Evolutionary conservation across 148 eudicot species (phyloP), one percentile per base, ranked within the genome.

Genomic region (Cornus suecica): DNA sequence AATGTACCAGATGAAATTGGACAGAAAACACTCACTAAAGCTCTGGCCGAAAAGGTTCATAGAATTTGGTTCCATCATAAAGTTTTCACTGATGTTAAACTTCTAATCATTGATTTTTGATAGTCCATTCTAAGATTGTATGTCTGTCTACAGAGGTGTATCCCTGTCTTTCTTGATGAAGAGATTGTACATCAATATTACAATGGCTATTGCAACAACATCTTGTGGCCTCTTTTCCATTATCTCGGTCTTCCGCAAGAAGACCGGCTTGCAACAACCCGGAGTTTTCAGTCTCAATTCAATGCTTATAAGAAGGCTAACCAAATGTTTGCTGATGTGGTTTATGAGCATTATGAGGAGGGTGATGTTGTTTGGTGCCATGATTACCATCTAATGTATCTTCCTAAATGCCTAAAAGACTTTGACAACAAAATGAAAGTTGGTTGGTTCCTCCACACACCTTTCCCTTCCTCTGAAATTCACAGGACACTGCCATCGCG

Each of bases 351-450:
- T 78, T 92, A 92, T 68, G 68, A 85, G 66, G 94, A 90, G 18
- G 97, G 97, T 66, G 97, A 92, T 74, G 81, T 92, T 24, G 88
- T 92, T 29, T 92, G 97, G 97, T 92, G 94, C 83, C 97, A 92
- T 83, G 97, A 92, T 80, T 92, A 92, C 83, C 97, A 92, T 70
- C 78, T 92, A 56, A 92, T 92, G 94, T 90, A 80, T 80, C 90
- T 92, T 54, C 97, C 97, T 1, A 83, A 88, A 74, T 90, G 85
- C 80, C 82, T 92, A 13, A 92, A 92, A 81, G 83, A 88, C 10
- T 68, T 81, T 51, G 78, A 90, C 78, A 80, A 60, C 58, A 80
- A 83, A 16, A 90, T 92, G 89, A 90, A 90, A 88, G 92, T 92
- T 25, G 94, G 97, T 54, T 92, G 97, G 97, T 92, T 92, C 85